Evolutionary conservation across 805 yeast species (phyloP), one percentile per base, ranked within the genome.

Genomic region (Lipomyces starkeyi): DNA sequence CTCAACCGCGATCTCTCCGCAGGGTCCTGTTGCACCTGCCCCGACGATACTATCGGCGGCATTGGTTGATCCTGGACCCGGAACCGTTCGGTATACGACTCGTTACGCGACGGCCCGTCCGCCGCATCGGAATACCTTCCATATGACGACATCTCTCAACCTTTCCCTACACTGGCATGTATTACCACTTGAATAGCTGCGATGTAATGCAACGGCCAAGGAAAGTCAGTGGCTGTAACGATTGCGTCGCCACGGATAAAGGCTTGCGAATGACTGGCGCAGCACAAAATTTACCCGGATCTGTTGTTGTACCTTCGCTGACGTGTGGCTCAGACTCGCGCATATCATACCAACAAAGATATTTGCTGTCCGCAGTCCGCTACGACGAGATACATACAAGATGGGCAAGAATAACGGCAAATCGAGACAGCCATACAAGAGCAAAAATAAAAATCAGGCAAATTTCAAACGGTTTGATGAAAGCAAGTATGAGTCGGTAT

Each of bases 1-100:
- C 68, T 66, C 40, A 77, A 64, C 56, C 76, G 76, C 43, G 77
- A 74, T 7, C 64, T 61, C 63, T 67, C 70, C 20, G 63, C 59
- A n/a, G 64, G 40, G 14, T 71, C 65, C 20, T 58, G 52, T 7
- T 66, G 69, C n/a, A 14, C 35, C 37, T 25, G 11, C 54, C 47
- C 58, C 35, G 65, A 53, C 25, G 17, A 22, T 20, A 4, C 27
- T 60, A 57, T 27, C 13, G 32, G 58, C 57, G 53, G 62, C 53
- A 40, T 20, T 9, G 64, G 20, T n/a, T 65, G 22, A 25, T 69
- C 73, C 59, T 73, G 74, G 54, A 73, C 74, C 22, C 78, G 68
- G 72, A 76, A 76, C 62, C 80, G 68, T 63, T 78, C 78, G 37
- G 78, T 66, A 66, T 78, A 75, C 22, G 78, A 75, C 63, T 65